Conservation (phyloP, 441 rosid genomes). For the Pelargonium citronellum region DNA sequence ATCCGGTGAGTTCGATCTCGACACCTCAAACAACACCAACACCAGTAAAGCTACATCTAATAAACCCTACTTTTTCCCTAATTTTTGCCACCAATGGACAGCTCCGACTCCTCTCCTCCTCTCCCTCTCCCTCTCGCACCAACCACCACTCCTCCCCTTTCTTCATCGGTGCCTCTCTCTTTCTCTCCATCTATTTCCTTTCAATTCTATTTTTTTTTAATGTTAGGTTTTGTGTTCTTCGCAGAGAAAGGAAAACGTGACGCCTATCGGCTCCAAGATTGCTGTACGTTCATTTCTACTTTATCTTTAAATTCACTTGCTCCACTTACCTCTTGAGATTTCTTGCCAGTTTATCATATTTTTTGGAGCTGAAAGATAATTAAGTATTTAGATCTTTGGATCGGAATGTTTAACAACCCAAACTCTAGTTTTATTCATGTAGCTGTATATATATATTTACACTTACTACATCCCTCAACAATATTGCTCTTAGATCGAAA, state of each 20-base stretch:
- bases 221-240: slow-evolving; percentile 7
- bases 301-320: not conserved
- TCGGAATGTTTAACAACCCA: too few relatives aligned
- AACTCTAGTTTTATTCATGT: too few relatives aligned
- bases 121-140: not conserved
- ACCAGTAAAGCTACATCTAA: too few relatives aligned
- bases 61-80: too few relatives aligned
- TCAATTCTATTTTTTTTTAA: not conserved
- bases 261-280: slow-evolving; percentile 58
- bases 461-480: too few relatives aligned
- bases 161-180: not conserved
- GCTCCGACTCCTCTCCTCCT: not conserved
- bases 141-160: not conserved
- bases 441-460: too few relatives aligned
- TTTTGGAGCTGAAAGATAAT: not conserved
- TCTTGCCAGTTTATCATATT: not conserved
- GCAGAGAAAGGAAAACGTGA: slow-evolving; percentile 68
- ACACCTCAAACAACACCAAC: too few relatives aligned
- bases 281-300: slow-evolving; percentile 31
- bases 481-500: too few relatives aligned
- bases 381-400: too few relatives aligned
- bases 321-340: not conserved
- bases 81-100: not conserved
- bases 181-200: not conserved
- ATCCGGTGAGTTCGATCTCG: too few relatives aligned